Evolutionary conservation across 371 early-diverging fungal species (phyloP), one percentile per base, ranked within the genome.

Genomic region (Actinomortierella wolfii): DNA sequence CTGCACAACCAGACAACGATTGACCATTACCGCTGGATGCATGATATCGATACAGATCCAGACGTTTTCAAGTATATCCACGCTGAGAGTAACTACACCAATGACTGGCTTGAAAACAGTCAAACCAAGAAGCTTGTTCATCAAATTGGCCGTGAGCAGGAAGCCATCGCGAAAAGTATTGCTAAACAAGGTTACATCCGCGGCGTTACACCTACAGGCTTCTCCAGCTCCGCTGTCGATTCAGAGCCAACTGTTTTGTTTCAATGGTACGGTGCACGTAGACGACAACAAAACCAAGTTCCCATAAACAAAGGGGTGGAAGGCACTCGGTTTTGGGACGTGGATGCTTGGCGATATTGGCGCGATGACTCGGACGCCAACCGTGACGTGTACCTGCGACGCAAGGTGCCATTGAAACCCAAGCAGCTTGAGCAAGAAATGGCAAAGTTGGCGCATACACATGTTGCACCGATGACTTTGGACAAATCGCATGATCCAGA

Each of bases 21-120:
- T 40, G 83, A 83, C 63, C 51, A 81, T 47, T 83, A 79, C 57
- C 60, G 44, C 11, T 83, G 80, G 80, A 68, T 83, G 54, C 66
- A 76, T 29, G 29, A 76, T 28, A 48, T 75, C 34, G 64, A 69
- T n/a, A 40, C 43, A 1, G 78, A 79, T 42, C 70, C 78, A 3
- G 81, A 78, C 28, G 80, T 81, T 3, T 15, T 51, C 23, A 42
- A 50, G 1, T 82, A 83, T 51, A 78, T 83, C 34, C 46, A 56
- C 0, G 64, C 54, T 3, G 84, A 83, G 56, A 74, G 69, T 5
- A 51, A 61, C 2, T 83, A 78, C 57, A 68, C 79, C 25, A 39
- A 52, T 1, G 23, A 55, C 6, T 71, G 71, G 71, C 28, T 66
- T 15, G 29, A 52, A 4, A 51, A 59, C 15, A 65, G 66, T 15